phyloP scores from a whole-genome alignment of 1,284 basidiomycete species.

The Singerocomus rubriflavus region DNA sequence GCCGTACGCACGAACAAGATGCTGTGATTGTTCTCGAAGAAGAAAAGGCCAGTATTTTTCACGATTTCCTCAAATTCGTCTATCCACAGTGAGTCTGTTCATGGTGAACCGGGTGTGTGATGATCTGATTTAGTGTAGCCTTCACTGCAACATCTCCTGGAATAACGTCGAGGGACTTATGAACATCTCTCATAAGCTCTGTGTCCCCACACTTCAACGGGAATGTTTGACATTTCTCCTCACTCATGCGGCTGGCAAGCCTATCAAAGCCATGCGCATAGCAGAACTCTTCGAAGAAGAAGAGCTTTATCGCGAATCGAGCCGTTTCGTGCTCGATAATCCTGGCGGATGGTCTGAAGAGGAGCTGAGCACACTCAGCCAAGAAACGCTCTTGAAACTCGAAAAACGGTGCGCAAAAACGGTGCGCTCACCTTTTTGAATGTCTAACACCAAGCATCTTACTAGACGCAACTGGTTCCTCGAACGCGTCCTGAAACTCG shows the following conservation, averaged over 20 bases:
- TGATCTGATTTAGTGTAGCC: conserved; percentile 39
- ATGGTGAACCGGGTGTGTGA: not conserved
- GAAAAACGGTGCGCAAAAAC: conserved; percentile 65
- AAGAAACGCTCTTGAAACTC: conserved; percentile 80
- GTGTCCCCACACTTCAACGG: conserved; percentile 74
- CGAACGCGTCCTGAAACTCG: conserved; percentile 89
- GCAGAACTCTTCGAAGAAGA: conserved; percentile 85
- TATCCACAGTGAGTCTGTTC: conserved; percentile 71
- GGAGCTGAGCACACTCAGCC: conserved; percentile 75
- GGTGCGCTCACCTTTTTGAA: not conserved
- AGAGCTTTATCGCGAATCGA: conserved; percentile 85
- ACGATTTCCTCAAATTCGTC: conserved; percentile 83
- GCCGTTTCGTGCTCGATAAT: conserved; percentile 87
- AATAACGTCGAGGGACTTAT: conserved; percentile 87
- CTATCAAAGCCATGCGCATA: conserved; percentile 87
- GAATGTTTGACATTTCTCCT: conserved; percentile 85
- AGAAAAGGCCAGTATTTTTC: conserved; percentile 78
- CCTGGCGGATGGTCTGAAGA: conserved; percentile 81
- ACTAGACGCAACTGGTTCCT: conserved; percentile 87
- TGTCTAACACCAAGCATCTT: not conserved
- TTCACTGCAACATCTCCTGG: conserved; percentile 91
- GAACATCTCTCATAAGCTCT: conserved; percentile 84
- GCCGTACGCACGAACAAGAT: conserved; percentile 49
- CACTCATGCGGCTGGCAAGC: conserved; percentile 86
- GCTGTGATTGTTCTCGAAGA: conserved; percentile 81